Base-by-base conservation (phyloP, 2,329 filamentous ascomycete genomes). In the Ciborinia camelliae region DNA sequence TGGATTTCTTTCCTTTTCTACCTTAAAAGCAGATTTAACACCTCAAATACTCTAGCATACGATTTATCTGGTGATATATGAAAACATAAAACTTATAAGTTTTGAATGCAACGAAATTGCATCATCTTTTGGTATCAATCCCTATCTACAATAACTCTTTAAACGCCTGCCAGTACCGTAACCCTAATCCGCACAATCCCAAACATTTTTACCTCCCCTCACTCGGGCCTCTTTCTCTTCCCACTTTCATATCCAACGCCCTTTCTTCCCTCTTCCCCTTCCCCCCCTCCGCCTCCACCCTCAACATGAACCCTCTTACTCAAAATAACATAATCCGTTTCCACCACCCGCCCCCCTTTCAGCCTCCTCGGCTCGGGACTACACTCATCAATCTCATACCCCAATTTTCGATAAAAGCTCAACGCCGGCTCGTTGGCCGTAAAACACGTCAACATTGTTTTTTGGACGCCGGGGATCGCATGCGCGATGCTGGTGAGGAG, bases 371-470 rank as follows among this genome's bases (percentile, higher is more conserved):
- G 79, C 43, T 73, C 73, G 0, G 86, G 86, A 18, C 85, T 86
- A 57, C 79, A 81, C 10, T 79, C 80, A 69, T 89, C 86, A 52
- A 76, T 79, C 45, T 68, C 75, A 71, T 85, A 88, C 0, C 88
- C 89, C 15, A 86, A 74, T 66, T 79, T 82, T 54, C 79, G 75
- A 75, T 92, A 92, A 70, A 91, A 89, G 3, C 69, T 72, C 48
- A 83, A 76, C 0, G 83, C 90, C 2, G 76, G 75, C 39, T 76
- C 69, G 72, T 92, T 92, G 67, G 80, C 80, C 60, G 81, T 75
- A 72, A 91, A 92, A 72, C 89, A 90, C 1, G 89, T 91, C 71
- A 92, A 78, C 90, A 92, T 92, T 53, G 86, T 80, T 76, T 91
- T 91, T 28, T 79, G 75, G 53, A 89, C 79, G 0, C 79, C 79